A percentile compares a stretch with the other conserved stretches of the same genome.
Evolutionary conservation across 768 basidiomycete species (phyloP).

Genomic region (Cyclocybe cylindracea): DNA sequence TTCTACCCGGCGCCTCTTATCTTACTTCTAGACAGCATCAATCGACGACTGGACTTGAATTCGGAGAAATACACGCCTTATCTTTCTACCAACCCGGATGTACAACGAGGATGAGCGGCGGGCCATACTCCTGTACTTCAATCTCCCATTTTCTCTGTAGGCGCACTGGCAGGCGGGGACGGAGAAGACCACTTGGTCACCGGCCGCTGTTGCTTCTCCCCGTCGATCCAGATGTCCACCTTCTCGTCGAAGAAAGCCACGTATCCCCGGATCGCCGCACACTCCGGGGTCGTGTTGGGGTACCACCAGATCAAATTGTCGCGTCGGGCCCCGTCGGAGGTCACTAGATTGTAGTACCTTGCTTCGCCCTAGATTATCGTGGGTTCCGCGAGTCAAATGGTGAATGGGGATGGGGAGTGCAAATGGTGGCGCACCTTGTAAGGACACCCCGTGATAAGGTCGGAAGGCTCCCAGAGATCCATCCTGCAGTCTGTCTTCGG

Average conservation of each 20-base stretch:
- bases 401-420: neutral
- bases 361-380: slow-evolving; percentile 50
- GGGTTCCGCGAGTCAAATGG: slow-evolving; percentile 1
- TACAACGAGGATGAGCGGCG: too few relatives aligned
- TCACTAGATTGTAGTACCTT: slow-evolving; percentile 53
- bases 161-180: neutral
- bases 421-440: slow-evolving; percentile 53
- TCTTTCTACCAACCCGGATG: too few relatives aligned
- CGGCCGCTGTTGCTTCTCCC: slow-evolving; percentile 46
- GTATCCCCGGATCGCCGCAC: slow-evolving; percentile 48
- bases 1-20: too few relatives aligned
- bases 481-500: slow-evolving; percentile 55
- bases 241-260: slow-evolving; percentile 69
- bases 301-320: slow-evolving; percentile 69
- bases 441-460: slow-evolving; percentile 51
- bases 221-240: slow-evolving; percentile 66
- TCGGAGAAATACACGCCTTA: too few relatives aligned
- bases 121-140: too few relatives aligned
- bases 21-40: too few relatives aligned
- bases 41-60: too few relatives aligned
- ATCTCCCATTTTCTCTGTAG: too few relatives aligned
- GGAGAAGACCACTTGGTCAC: neutral
- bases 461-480: slow-evolving; percentile 49
- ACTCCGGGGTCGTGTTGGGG: slow-evolving; percentile 51
- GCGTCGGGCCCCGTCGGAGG: slow-evolving; percentile 42